Evolutionary conservation across 73 alveolate species (phyloP).

Genomic region (Effrenium voratum): DNA sequence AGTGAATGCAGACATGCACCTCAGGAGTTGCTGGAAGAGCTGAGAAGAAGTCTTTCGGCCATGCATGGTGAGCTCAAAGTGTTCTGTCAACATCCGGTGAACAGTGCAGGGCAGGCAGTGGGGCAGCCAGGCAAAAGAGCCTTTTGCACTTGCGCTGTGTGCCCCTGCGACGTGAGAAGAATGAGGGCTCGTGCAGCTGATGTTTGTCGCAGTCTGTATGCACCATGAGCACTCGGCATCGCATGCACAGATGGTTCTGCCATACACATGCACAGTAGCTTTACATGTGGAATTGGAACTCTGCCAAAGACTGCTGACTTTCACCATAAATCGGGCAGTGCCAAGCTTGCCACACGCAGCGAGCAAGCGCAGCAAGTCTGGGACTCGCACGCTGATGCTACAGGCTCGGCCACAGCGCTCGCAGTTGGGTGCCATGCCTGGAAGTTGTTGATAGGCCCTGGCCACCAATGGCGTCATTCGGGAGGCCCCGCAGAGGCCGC

Average conservation of each 20-base stretch:
- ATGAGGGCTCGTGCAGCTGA: no score
- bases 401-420: neutral
- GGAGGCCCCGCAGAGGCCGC: neutral
- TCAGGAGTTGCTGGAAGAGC: conserved; percentile 26
- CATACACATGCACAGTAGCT: no score
- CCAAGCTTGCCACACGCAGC: no score
- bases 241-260: no score
- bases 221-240: no score
- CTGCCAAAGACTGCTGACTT: no score
- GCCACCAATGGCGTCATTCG: no score
- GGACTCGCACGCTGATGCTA: neutral
- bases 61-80: neutral
- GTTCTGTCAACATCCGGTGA: neutral
- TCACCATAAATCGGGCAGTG: no score
- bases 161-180: no score
- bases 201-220: no score
- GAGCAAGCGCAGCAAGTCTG: neutral
- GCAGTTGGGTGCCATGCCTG: neutral
- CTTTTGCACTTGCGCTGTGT: no score
- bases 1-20: neutral
- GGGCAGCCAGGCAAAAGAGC: neutral
- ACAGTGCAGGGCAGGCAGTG: neutral
- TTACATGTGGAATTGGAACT: no score
- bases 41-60: neutral
- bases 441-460: neutral